A percentile compares a stretch with the other conserved stretches of the same genome.
These are phyloP conservation scores for Hemisphaericaspora xylanilytica DNA, from an alignment of 1,139 yeast genomes.

Conservation along the genomic window DNA sequence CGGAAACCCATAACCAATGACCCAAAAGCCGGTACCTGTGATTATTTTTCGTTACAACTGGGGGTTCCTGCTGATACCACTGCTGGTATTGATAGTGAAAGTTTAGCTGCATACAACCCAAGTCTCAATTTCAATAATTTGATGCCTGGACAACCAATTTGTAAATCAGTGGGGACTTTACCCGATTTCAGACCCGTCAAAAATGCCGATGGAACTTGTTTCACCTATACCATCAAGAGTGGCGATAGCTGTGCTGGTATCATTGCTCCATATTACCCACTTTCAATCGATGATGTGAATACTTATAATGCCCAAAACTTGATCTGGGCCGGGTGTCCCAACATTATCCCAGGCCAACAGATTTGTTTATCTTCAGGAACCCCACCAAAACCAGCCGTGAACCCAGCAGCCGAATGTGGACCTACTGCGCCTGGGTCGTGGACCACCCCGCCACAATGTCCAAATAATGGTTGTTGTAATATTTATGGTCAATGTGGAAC, in stretches of 20 bases:
- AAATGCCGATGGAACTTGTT: slow-evolving; percentile 14
- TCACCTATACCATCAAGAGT: slow-evolving; percentile 8
- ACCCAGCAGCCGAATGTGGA: slow-evolving; percentile 17
- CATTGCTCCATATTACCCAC: slow-evolving; percentile 9
- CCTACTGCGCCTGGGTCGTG: slow-evolving; percentile 16
- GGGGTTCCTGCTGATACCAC: slow-evolving; percentile 3
- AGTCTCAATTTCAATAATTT: slow-evolving; percentile 11
- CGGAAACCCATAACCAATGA: slow-evolving; percentile 11
- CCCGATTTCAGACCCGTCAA: slow-evolving; percentile 9
- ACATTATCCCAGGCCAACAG: slow-evolving; percentile 11
- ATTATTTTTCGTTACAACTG: slow-evolving; percentile 2
- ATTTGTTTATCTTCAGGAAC: slow-evolving; percentile 16
- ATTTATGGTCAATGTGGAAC: slow-evolving; percentile 16
- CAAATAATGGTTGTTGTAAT: slow-evolving; percentile 20
- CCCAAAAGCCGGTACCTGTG: slow-evolving; percentile 12
- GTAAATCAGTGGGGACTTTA: slow-evolving; percentile 12
- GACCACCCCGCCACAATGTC: slow-evolving; percentile 11
- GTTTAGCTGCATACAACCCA: slow-evolving; percentile 14
- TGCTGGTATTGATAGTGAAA: slow-evolving; percentile 13
- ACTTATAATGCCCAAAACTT: slow-evolving; percentile 11
- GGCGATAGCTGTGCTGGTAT: slow-evolving; percentile 14
- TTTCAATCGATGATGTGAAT: slow-evolving; percentile 9
- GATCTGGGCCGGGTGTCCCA: slow-evolving; percentile 16
- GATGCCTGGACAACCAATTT: slow-evolving; percentile 12
- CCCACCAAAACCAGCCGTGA: slow-evolving; percentile 15